Evolutionary conservation across 306 rosid species (phyloP), one percentile per base, ranked within the genome.

Genomic region (Lathyrus oleraceus): DNA sequence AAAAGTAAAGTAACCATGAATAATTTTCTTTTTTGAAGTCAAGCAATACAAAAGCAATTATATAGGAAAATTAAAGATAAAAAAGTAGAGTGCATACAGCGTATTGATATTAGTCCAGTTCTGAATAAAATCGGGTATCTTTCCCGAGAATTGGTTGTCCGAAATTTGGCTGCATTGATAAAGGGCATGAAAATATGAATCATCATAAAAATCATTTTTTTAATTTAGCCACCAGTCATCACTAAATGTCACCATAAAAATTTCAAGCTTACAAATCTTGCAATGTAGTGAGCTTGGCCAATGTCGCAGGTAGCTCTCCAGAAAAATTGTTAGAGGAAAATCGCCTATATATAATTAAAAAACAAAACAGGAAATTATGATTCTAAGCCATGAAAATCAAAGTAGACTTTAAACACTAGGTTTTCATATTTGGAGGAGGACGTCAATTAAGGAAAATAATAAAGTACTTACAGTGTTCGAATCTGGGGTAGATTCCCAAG

Each of bases 291-390:
- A 91, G 86, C 35, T 35, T 60, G 44, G 74, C 87, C 56, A 85
- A 74, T 66, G 91, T 69, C 27, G 27, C 2, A 16, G 97, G 97
- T 45, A 91, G 63, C 36, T 76, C 85, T 65, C 96, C 96, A 10
- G 73, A 73, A 62, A 90, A 83, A 25, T 86, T 83, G 79, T 90
- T 90, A 20, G 95, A 88, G 45, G 76, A 19, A 39, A 91, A 62
- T 25, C 47, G 13, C 59, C 96, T 91, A 71, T 56, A 30, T 15
- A 70, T 53, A 53, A 42, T 42, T 32, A 25, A 59, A 32, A 58
- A 30, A 15, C 14, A 27, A 10, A 54, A 6, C 6, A 52, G 56
- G 20, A 30, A 48, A 19, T 52, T 36, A 53, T 66, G 38, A 36
- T 67, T 52, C 28, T 54, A 36, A 1, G 52, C 20, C 10, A n/a